Base-by-base conservation (phyloP, 164 flowering plant genomes). In the Macadamia tetraphylla region DNA sequence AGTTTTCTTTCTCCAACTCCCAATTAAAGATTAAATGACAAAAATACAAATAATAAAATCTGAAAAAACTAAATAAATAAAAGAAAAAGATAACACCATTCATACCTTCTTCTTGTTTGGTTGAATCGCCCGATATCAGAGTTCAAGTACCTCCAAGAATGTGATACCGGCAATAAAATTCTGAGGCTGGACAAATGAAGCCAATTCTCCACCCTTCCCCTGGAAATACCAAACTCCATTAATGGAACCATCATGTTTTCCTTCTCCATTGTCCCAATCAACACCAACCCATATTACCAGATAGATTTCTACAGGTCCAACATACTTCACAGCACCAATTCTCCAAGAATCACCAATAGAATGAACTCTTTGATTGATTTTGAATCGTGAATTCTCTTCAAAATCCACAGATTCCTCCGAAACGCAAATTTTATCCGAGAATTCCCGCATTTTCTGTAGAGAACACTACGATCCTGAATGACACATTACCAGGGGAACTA, bases 251-350 rank as follows among this genome's bases (percentile, higher is more conserved):
- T 91, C 90, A 75, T 92, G 97, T 75, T 92, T 94, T 35, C 86
- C 98, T 2, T 85, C 85, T 9, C 81, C 89, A 71, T 77, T 74
- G 80, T 94, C 98, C 98, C 98, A 94, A 65, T 94, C 98, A 7
- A 94, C 88, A 1, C 98, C 98, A 32, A 94, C 81, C 97, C 97
- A 92, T 29, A 69, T 73, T 14, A 95, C 94, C 0, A 89, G 75
- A 63, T 85, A 77, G 29, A 95, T 95, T 56, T 85, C 77, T 2
- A 94, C 88, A 18, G 84, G 71, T n/a, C 97, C 97, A 3, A 84
- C 71, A 75, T 90, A 94, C 80, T 76, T 82, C 40, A 94, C 90
- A 0, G 90, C 88, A 9, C 97, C 98, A 35, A 77, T 79, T 71
- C 97, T 70, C 18, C 85, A 80, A 0, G 83, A 51, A 70, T 88